Conservation (phyloP, 1,284 basidiomycete genomes). For the Dichomitus squalens region DNA sequence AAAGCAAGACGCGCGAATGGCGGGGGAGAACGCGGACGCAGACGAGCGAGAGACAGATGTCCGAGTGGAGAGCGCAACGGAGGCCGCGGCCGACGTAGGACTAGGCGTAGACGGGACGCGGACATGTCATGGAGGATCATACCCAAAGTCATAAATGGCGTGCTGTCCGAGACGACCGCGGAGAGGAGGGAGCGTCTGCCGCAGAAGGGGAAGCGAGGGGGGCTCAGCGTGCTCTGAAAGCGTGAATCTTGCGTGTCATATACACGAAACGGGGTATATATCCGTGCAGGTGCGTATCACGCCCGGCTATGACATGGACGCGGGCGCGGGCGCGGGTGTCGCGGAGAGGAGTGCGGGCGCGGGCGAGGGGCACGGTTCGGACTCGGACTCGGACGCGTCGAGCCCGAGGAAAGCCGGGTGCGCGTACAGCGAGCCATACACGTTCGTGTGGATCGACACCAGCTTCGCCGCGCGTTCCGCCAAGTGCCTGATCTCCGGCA, state of each 20-base stretch:
- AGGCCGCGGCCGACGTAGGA: neutral
- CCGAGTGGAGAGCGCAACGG: neutral
- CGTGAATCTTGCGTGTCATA: neutral
- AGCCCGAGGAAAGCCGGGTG: constrained; percentile 53
- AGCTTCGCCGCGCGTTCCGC: constrained; percentile 71
- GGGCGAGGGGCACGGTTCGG: neutral
- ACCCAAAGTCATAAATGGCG: no score
- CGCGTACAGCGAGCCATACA: constrained; percentile 75
- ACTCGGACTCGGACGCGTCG: neutral
- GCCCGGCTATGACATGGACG: neutral
- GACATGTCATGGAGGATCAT: no score
- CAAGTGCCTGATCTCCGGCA: constrained; percentile 67
- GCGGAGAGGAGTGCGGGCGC: neutral
- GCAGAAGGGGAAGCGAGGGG: neutral
- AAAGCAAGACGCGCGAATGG: no score
- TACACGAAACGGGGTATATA: constrained; percentile 9
- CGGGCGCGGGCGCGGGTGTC: neutral
- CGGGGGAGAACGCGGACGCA: no score
- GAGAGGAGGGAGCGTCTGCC: neutral
- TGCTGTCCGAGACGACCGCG: neutral
- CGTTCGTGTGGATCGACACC: constrained; percentile 70
- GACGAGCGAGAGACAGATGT: no score
- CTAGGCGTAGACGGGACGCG: no score
- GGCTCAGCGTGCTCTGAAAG: neutral
- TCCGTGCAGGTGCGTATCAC: neutral